Conservation (phyloP, 1,284 basidiomycete genomes). For the Ustilago cynodontis region DNA sequence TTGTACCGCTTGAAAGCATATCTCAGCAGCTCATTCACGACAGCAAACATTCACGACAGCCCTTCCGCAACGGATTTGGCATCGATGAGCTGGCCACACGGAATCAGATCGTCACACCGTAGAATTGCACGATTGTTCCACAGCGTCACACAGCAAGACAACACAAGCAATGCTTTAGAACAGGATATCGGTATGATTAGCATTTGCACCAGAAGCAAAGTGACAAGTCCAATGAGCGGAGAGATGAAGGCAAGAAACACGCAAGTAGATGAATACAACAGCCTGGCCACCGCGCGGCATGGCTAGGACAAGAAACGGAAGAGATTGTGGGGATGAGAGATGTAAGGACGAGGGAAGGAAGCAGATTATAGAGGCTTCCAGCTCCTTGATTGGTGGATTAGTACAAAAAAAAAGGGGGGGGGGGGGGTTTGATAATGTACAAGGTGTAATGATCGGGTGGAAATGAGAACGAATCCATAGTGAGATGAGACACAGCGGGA, state of each 20-base stretch:
- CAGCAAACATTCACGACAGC: too few species aligned
- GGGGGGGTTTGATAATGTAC: constrained; percentile 13
- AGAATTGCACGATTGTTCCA: too few species aligned
- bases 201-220: constrained; percentile 1
- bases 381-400: neutral
- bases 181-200: constrained; percentile 8
- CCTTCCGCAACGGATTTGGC: too few species aligned
- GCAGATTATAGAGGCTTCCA: neutral
- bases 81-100: too few species aligned
- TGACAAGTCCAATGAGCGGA: neutral
- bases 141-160: too few species aligned
- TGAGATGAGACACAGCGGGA: neutral
- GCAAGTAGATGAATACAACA: constrained; percentile 38
- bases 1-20: constrained; percentile 23
- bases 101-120: too few species aligned
- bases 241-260: neutral
- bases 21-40: neutral
- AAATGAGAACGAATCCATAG: neutral
- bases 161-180: too few species aligned
- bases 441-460: constrained; percentile 3
- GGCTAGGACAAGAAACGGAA: neutral
- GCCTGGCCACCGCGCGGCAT: constrained; percentile 5
- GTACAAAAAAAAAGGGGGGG: too few species aligned
- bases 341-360: neutral
- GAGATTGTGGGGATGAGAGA: neutral